Evolutionary conservation across 2,329 filamentous ascomycete genomes (phyloP), one percentile per base, ranked within the genome.

Genomic region (Nemania abortiva): DNA sequence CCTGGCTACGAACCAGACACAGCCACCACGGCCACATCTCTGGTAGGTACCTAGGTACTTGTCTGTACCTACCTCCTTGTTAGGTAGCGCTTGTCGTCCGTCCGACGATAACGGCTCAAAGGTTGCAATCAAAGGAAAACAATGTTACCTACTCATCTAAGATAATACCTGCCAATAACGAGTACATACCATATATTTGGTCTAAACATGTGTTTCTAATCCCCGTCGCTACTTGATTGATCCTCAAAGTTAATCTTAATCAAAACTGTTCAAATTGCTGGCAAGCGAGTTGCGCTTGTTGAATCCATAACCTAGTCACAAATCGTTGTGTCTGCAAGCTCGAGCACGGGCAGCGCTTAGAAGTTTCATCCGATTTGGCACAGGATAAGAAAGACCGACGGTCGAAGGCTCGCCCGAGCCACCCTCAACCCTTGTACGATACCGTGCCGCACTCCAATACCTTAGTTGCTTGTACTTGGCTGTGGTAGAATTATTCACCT

Each of bases 91-190:
- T 65, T 59, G 70, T 76, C 70, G 65, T 67, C 71, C 68, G 63
- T 76, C 74, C 73, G 72, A 76, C 74, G 52, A 65, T 60, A 70
- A 45, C 42, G 53, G 49, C 63, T 27, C 45, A 9, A 65, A 62
- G 65, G 56, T 62, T 62, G 42, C 45, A 66, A 65, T 24, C 58
- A 60, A 70, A 69, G 61, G 69, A 72, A 61, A 74, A 74, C 68
- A 73, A 70, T 68, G 62, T 52, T 55, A 58, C 56, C 18, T 66
- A 52, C 3, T 64, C 6, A 47, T 53, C 42, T 6, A 20, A 47
- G 59, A 47, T 20, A 34, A 52, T 31, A 13, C 7, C 47, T n/a
- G 10, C 11, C n/a, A 11, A 29, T 37, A 4, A 34, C 24, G n/a
- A 56, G 39, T 29, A 24, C 56, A 11, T 15, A 42, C 39, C 15